phyloP scores from a whole-genome alignment of 1,139 yeast species.

The Hansenula lynferdii region DNA sequence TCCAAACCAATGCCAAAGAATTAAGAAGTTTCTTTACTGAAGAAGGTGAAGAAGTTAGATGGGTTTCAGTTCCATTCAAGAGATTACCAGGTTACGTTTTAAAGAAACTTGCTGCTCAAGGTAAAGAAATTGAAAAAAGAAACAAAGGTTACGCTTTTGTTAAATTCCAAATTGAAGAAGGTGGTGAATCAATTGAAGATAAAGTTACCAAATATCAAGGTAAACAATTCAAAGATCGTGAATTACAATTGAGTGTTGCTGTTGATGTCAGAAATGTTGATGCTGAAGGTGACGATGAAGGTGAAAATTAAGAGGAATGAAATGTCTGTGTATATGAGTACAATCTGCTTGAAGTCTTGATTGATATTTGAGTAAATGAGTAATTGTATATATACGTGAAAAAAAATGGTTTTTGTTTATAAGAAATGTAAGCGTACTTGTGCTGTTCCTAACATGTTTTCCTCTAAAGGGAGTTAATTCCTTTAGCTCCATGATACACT shows the following conservation, averaged over 20 bases:
- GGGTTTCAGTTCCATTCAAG: slow-evolving; percentile 55
- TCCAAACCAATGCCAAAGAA: slow-evolving; percentile 39
- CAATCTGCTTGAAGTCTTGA: slow-evolving; percentile 1
- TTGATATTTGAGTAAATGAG: background rate
- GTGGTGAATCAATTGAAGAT: slow-evolving; percentile 21
- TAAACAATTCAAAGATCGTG: slow-evolving; percentile 46
- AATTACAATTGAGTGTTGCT: slow-evolving; percentile 51
- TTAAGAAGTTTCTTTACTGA: slow-evolving; percentile 41
- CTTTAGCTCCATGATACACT: no score
- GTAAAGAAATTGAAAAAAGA: slow-evolving; percentile 36
- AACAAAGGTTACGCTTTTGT: slow-evolving; percentile 65
- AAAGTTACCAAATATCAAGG: slow-evolving; percentile 46
- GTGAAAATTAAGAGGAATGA: background rate
- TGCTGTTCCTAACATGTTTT: no score
- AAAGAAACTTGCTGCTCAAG: slow-evolving; percentile 34
- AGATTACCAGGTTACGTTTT: slow-evolving; percentile 37
- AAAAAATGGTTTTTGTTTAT: no score
- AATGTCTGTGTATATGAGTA: background rate
- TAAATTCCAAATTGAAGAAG: slow-evolving; percentile 31
- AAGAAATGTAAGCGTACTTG: background rate
- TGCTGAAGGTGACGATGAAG: slow-evolving; percentile 3
- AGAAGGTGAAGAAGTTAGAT: slow-evolving; percentile 36
- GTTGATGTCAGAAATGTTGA: slow-evolving; percentile 32
- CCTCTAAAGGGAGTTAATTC: no score
- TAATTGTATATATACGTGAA: background rate